Percentiles rank a stretch among this genome's conserved stretches.
phyloP scores from a whole-genome alignment of 1,139 yeast genomes.

The Suhomyces wounanorum region DNA sequence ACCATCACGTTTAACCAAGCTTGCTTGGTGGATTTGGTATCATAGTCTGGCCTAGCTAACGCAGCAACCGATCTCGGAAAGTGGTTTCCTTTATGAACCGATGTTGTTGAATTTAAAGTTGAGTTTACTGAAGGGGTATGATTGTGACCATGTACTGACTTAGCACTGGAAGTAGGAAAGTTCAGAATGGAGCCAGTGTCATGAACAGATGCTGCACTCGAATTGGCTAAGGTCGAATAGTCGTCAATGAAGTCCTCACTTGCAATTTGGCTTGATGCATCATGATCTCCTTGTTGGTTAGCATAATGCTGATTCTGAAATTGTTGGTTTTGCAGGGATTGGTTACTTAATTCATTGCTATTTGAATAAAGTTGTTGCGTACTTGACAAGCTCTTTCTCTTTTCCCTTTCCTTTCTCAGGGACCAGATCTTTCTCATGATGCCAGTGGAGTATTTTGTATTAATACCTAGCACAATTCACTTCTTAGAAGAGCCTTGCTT shows the following conservation, averaged over 20 bases:
- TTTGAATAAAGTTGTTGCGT: constrained; percentile 11
- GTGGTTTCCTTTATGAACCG: constrained; percentile 1
- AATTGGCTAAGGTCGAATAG: constrained; percentile 17
- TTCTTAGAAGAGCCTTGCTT: neutral
- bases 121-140: constrained; percentile 14
- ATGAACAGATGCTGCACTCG: constrained; percentile 11
- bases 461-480: neutral
- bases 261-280: constrained; percentile 10
- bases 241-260: constrained; percentile 17
- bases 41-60: constrained; percentile 41
- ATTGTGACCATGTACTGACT: constrained; percentile 6
- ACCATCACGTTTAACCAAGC: constrained; percentile 48
- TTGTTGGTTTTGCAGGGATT: constrained; percentile 2
- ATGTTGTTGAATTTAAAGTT: constrained; percentile 8
- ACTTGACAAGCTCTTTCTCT: constrained; percentile 27
- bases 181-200: constrained; percentile 11
- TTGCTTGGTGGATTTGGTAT: constrained; percentile 33
- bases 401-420: constrained; percentile 33
- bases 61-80: constrained; percentile 15
- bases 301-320: constrained; percentile 5
- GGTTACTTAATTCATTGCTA: constrained; percentile 1
- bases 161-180: constrained; percentile 3
- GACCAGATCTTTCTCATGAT: constrained; percentile 36
- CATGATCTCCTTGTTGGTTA: constrained; percentile 7
- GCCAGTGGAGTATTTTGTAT: neutral